Evolutionary conservation across 1,284 basidiomycete species (phyloP), one percentile per base, ranked within the genome.

Genomic region (Agroathelia rolfsii): DNA sequence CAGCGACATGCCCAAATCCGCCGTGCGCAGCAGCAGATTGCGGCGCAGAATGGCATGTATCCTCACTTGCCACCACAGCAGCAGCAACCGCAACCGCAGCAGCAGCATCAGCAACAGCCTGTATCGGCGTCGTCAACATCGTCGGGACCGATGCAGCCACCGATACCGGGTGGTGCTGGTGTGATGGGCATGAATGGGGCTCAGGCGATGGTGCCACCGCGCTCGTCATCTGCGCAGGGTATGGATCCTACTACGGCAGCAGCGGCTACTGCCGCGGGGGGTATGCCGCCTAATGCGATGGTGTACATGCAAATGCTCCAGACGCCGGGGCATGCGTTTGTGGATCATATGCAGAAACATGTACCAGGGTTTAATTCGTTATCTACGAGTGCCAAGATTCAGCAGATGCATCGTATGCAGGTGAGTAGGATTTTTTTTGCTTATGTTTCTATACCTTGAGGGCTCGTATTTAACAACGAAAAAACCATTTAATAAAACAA

Each of bases 311-410:
- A 64, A 31, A 52, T 75, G 12, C 45, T 82, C 45, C 72, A 73
- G 39, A 69, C 59, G 20, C 72, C 69, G 9, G 53, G 44, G 10
- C 72, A 81, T 47, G 69, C 72, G 19, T 59, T 81, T 36, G 53
- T 76, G 47, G 61, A 67, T 37, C 69, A 72, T 40, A 61, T 81
- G 53, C 43, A 56, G 4, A 54, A 62, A 30, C 56, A 56, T 20
- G 48, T 74, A 3, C 77, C 74, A 11, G 61, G 61, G 6, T 82
- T 83, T 44, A 54, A 58, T 42, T 47, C 49, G 14, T 45, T 80
- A 37, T 64, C 75, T 6, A 27, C 64, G 4, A 63, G 56, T 37
- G 56, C 66, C 42, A 77, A 82, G 52, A 45, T 81, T 40, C 71
- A 74, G 47, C 69, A 61, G 45, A 60, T 82, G 55, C 52, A 69